phyloP scores from a whole-genome alignment of 768 basidiomycete species.

The Hortiboletus campestris region DNA sequence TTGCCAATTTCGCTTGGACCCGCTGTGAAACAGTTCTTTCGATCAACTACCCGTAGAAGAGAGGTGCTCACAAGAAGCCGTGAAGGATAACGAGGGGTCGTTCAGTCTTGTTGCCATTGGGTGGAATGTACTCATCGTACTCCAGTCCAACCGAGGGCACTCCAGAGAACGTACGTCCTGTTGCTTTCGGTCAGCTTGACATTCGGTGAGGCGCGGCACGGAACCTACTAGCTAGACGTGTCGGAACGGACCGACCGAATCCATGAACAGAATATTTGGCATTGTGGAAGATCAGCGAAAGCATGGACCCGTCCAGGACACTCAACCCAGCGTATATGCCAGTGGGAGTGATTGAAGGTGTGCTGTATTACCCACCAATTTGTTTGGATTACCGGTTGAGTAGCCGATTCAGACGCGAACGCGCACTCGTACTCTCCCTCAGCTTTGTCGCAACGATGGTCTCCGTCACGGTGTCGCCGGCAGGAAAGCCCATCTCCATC shows the following conservation, averaged over 20 bases:
- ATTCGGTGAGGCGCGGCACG: no score
- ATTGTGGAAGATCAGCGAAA: neutral
- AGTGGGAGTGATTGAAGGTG: neutral
- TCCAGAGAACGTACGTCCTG: slow-evolving; percentile 21
- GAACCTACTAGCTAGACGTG: slow-evolving; percentile 6
- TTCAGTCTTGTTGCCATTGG: slow-evolving; percentile 31
- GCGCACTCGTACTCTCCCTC: neutral
- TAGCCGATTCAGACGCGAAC: neutral
- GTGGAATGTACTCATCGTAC: slow-evolving; percentile 33
- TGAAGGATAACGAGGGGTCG: slow-evolving; percentile 58
- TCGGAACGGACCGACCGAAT: neutral
- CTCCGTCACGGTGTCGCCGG: slow-evolving; percentile 51
- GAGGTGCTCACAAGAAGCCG: slow-evolving; percentile 54
- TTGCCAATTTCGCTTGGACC: slow-evolving; percentile 88
- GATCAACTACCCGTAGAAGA: neutral
- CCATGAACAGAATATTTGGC: neutral
- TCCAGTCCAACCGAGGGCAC: slow-evolving; percentile 27
- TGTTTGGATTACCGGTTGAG: slow-evolving; percentile 1
- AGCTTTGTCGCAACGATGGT: slow-evolving; percentile 38
- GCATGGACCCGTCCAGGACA: slow-evolving; percentile 9
- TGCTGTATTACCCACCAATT: no score
- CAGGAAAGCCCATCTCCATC: slow-evolving; percentile 44
- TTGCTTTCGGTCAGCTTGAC: slow-evolving; percentile 8
- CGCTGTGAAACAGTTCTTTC: slow-evolving; percentile 42
- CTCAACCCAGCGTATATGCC: neutral